phyloP scores from a whole-genome alignment of 805 yeast species.

The Zygosaccharomyces siamensis region DNA sequence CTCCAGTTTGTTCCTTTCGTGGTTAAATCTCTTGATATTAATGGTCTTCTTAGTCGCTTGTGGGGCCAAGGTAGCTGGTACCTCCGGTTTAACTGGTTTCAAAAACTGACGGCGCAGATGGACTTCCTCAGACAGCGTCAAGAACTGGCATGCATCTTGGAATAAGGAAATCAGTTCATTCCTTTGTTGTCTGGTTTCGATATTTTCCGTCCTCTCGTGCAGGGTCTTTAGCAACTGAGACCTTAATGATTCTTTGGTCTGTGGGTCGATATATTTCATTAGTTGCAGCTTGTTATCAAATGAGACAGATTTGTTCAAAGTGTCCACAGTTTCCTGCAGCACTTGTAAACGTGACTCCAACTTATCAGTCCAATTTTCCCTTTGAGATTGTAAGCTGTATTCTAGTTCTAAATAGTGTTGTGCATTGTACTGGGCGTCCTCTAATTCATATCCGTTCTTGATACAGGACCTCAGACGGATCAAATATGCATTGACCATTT shows the following conservation, averaged over 20 bases:
- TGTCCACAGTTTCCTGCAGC: slow-evolving; percentile 12
- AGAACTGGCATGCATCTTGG: slow-evolving; percentile 27
- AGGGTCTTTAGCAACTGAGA: slow-evolving; percentile 24
- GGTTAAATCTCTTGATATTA: slow-evolving; percentile 56
- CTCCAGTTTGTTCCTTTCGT: slow-evolving; percentile 47
- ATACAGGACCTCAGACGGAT: slow-evolving; percentile 48
- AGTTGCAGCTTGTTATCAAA: slow-evolving; percentile 29
- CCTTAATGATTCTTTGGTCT: slow-evolving; percentile 31
- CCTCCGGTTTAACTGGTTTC: slow-evolving; percentile 53
- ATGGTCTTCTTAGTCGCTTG: slow-evolving; percentile 47
- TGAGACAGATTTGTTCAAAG: slow-evolving; percentile 20
- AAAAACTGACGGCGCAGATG: slow-evolving; percentile 47
- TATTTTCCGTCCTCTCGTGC: slow-evolving; percentile 13
- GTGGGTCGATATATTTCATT: slow-evolving; percentile 23
- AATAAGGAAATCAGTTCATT: slow-evolving; percentile 43
- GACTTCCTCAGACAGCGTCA: slow-evolving; percentile 32
- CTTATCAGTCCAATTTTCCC: slow-evolving; percentile 35
- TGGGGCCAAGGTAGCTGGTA: slow-evolving; percentile 37
- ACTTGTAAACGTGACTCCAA: slow-evolving; percentile 18
- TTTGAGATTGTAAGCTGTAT: slow-evolving; percentile 38
- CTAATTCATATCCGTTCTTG: slow-evolving; percentile 51
- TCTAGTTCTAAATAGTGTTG: slow-evolving; percentile 48
- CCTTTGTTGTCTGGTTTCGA: slow-evolving; percentile 29
- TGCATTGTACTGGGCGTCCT: slow-evolving; percentile 57
- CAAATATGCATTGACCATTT: slow-evolving; percentile 49